Base-by-base conservation (phyloP, 768 basidiomycete species). In the Suillus clintonianus region DNA sequence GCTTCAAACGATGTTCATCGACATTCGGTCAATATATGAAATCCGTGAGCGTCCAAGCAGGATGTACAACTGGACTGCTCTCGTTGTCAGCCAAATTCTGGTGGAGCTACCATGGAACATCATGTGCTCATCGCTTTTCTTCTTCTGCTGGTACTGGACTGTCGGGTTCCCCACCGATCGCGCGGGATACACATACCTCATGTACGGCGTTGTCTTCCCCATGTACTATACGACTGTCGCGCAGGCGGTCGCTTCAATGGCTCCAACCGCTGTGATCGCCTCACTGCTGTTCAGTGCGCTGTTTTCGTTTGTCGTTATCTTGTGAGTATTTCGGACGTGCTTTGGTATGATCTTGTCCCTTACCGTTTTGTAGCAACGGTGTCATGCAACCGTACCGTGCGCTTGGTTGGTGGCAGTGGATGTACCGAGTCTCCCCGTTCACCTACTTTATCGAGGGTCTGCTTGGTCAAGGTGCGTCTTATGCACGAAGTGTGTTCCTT, bases 391-490 rank as follows among this genome's bases (percentile, higher is more conserved):
- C 89, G 8, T 88, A 78, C 69, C 67, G 79, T 9, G 78, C 80
- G 19, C 83, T 91, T 3, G 84, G 85, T 13, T 89, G 88, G 85
- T 91, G 89, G 89, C 70, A 74, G 59, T 91, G 89, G 89, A 88
- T 90, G 88, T 90, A 83, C 65, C 78, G 71, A 61, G 9, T 83
- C 34, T 85, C 84, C 4, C 85, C 85, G 0, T 86, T 78, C 70
- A 83, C 83, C 1, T 88, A 89, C 66, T 74, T 88, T 32, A 78
- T 89, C 61, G 86, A 86, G 57, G 81, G 76, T 36, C 65, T 84
- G 27, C 66, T 78, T 9, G 77, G 80, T 0, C 77, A 81, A 71
- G 74, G 89, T 90, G 67, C 65, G 81, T 67, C 36, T 15, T 30
- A 5, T 7, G 27, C 19, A 11, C 9, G 11, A 2, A 24, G 15